Evolutionary conservation across 495 filamentous ascomycete species (phyloP), one percentile per base, ranked within the genome.

Genomic region (Lentithecium fluviatile): DNA sequence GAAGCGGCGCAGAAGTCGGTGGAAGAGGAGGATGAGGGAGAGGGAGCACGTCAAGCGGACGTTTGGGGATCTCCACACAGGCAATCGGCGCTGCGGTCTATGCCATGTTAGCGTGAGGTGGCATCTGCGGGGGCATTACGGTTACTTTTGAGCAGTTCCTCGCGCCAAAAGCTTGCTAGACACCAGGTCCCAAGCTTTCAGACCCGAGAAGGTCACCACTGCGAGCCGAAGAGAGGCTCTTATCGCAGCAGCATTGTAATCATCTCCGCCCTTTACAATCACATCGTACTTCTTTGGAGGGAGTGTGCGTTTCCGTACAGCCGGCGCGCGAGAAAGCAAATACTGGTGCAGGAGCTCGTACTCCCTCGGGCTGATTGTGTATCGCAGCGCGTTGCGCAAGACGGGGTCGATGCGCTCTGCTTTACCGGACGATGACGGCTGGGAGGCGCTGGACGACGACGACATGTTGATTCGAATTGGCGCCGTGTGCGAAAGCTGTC

Each of bases 1-100:
- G 76, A 98, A 98, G 56, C 91, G 89, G 75, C 90, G 89, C 11
- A 98, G 83, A 29, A 96, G 78, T 40, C 94, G 84, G 66, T 98
- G 92, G 62, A 95, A 78, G 37, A 97, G 80, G 29, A 98, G 80
- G 47, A 97, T 85, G 11, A 87, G 83, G 46, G 91, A 91, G 29
- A 96, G 78, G 0, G 89, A 90, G 24, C 91, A 74, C 15, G 90
- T 90, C 13, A 95, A 79, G 48, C 92, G 82, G 48, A 95, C 79
- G 49, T 87, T 87, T 0, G 88, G 79, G 1, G 85, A 88, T 57
- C 83, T 84, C 70, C 85, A 79, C 26, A 91, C 69, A 76, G 69
- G 75, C 83, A 42, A 69, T 29, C 58, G 76, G 73, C 26, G 74
- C 70, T 61, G 76, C 80, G 57, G 52, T 52, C 64, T 67, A 29